Evolutionary conservation across 352 stramenopile species (phyloP).

Genomic region (Phytophthora vignae): DNA sequence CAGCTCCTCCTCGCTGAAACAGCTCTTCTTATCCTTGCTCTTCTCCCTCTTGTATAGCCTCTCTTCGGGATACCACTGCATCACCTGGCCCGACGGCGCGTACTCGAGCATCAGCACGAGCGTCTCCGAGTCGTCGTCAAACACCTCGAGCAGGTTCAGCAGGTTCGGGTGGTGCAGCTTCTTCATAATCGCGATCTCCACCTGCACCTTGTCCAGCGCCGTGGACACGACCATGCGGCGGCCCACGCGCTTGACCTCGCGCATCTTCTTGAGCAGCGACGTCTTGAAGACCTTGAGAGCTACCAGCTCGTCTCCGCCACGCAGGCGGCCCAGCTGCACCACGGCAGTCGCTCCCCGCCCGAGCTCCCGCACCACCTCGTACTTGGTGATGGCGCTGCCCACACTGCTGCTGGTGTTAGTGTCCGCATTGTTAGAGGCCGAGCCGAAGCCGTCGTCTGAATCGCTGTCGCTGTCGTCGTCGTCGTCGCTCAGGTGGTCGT

Average conservation of each 20-base stretch:
- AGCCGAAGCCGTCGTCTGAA: slow-evolving; percentile 33
- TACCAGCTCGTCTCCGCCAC: slow-evolving; percentile 63
- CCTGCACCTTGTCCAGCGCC: slow-evolving; percentile 86
- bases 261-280: slow-evolving; percentile 88
- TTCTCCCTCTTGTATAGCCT: slow-evolving; percentile 57
- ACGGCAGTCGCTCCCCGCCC: slow-evolving; percentile 82
- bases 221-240: slow-evolving; percentile 88
- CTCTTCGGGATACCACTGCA: slow-evolving; percentile 80
- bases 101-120: slow-evolving; percentile 91
- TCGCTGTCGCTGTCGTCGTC: slow-evolving; percentile 47
- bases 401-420: slow-evolving; percentile 22
- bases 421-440: not conserved
- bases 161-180: slow-evolving; percentile 83
- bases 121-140: slow-evolving; percentile 85
- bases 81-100: slow-evolving; percentile 80
- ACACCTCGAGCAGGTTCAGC: slow-evolving; percentile 83
- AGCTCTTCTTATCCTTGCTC: slow-evolving; percentile 24
- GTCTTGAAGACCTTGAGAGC: slow-evolving; percentile 90
- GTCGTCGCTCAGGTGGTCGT: slow-evolving; percentile 52
- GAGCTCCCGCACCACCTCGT: slow-evolving; percentile 82
- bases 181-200: slow-evolving; percentile 92
- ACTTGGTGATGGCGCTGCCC: slow-evolving; percentile 69
- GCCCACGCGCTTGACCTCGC: slow-evolving; percentile 84
- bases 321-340: slow-evolving; percentile 79
- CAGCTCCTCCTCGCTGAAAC: slow-evolving; percentile 66